A percentile compares a stretch with the other conserved stretches of the same genome.
Conservation (phyloP, 306 rosid genomes). For the Vigna hirtella region DNA sequence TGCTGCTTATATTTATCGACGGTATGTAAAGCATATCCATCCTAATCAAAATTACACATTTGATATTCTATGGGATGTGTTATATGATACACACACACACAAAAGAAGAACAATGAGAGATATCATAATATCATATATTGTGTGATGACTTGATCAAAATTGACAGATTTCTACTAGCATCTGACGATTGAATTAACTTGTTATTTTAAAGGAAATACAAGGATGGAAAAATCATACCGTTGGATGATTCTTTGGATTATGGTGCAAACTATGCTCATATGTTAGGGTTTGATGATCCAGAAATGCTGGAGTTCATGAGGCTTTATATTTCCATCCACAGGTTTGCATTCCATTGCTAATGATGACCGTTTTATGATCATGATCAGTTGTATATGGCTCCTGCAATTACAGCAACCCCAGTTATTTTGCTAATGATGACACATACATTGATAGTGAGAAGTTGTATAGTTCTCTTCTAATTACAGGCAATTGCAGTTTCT, state of each 20-base stretch:
- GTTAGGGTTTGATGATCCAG: constrained; percentile 90
- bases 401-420: not conserved
- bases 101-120: not conserved
- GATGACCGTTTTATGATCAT: constrained; percentile 11
- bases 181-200: constrained; percentile 45
- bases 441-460: not conserved
- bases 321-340: constrained; percentile 95
- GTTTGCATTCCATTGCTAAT: constrained; percentile 56
- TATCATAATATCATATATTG: not conserved
- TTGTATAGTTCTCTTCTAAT: not conserved
- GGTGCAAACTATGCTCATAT: constrained; percentile 93
- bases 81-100: not conserved
- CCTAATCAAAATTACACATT: constrained; percentile 27
- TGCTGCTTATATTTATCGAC: constrained; percentile 90
- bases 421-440: not conserved
- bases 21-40: constrained; percentile 61
- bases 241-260: constrained; percentile 88
- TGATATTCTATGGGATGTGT: constrained; percentile 3
- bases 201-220: constrained; percentile 76
- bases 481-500: constrained; percentile 8
- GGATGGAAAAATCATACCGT: constrained; percentile 74
- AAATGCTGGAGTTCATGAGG: constrained; percentile 95
- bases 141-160: constrained; percentile 29
- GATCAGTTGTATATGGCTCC: constrained; percentile 26
- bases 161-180: constrained; percentile 30